Evolutionary conservation across 2,329 filamentous ascomycete genomes (phyloP).

Genomic region (Colletotrichum orchidophilum): DNA sequence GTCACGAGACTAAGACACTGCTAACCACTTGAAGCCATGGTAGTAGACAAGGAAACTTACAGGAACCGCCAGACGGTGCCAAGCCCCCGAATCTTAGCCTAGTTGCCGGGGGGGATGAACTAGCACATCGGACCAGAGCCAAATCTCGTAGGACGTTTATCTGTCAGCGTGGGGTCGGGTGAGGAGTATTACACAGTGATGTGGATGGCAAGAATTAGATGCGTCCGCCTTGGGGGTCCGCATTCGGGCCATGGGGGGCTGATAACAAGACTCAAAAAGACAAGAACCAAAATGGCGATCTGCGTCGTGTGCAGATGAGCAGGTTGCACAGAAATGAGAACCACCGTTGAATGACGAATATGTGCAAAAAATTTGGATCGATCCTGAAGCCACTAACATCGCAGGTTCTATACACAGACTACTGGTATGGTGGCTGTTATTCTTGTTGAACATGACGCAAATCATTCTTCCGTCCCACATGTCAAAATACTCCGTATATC

Average conservation of each 20-base stretch:
- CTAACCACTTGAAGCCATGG: slow-evolving; percentile 14
- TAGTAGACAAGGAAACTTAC: not conserved
- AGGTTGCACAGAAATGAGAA: not conserved
- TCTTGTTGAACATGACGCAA: slow-evolving; percentile 13
- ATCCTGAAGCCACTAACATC: slow-evolving; percentile 5
- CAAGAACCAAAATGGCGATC: not conserved
- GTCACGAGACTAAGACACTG: not conserved
- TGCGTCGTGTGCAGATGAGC: not conserved
- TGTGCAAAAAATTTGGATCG: not conserved
- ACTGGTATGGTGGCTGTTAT: not conserved
- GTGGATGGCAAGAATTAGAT: too few relatives aligned
- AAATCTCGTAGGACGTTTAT: not conserved
- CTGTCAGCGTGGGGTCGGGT: not conserved
- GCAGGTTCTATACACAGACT: slow-evolving; percentile 26
- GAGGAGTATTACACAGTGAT: too few relatives aligned
- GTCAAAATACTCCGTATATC: not conserved
- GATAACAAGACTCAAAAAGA: not conserved
- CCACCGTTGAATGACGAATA: not conserved
- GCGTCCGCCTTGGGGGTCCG: too few relatives aligned
- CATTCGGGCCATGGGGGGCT: not conserved
- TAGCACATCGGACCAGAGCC: not conserved
- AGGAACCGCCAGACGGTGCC: slow-evolving; percentile 3
- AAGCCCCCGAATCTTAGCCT: not conserved
- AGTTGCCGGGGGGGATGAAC: not conserved
- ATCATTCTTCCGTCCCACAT: not conserved